Percentiles rank a stretch among this genome's conserved stretches.
Conservation (phyloP, 176 grass and related monocot species). For the Oryza meridionalis region DNA sequence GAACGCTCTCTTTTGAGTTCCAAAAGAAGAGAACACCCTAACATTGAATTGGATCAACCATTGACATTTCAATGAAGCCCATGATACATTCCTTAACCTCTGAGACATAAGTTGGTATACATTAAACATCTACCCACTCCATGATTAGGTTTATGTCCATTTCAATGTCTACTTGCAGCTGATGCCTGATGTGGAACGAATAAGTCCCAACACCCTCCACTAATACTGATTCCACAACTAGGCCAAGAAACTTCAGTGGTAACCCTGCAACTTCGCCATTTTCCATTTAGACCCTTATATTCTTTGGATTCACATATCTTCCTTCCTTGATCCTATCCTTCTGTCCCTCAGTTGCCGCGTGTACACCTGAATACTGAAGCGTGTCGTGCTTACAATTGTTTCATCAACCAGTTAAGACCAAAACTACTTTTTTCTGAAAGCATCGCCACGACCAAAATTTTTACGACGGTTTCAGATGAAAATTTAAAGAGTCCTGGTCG, state of each 20-base stretch:
- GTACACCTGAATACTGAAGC: not conserved
- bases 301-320: not conserved
- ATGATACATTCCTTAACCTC: not conserved
- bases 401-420: not conserved
- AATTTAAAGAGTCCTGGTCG: not conserved
- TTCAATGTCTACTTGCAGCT: constrained; percentile 20
- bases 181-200: not conserved
- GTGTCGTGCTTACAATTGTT: not conserved
- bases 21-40: not conserved
- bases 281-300: not conserved
- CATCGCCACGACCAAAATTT: not conserved
- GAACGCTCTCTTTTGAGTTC: not conserved
- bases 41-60: not conserved
- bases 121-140: not conserved
- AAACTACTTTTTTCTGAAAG: not conserved
- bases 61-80: not conserved
- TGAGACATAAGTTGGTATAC: not conserved
- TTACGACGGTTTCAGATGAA: not conserved
- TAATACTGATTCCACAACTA: not conserved
- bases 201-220: not conserved
- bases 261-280: not conserved
- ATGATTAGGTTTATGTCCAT: constrained; percentile 33
- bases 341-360: not conserved
- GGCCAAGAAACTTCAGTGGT: not conserved
- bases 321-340: not conserved